Evolutionary conservation across 1,139 yeast species (phyloP), one percentile per base, ranked within the genome.

Genomic region (Debaryomyces nepalensis): DNA sequence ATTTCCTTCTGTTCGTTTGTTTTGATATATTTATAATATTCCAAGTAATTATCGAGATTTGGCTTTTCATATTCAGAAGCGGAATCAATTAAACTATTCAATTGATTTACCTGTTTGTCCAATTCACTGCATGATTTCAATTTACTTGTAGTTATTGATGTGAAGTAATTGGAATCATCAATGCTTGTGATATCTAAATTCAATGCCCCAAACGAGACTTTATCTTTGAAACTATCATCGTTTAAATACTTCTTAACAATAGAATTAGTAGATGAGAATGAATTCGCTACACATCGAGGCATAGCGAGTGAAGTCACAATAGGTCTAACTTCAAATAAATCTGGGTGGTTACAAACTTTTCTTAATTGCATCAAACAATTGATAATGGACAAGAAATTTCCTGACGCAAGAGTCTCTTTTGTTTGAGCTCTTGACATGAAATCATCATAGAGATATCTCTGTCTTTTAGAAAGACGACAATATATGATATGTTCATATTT

Each of bases 371-470:
- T 95, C 66, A 95, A 76, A 70, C 99, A 93, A 57, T 95, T 95
- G 55, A 95, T 91, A 57, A 95, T 95, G 15, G 97, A 89, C 63
- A 95, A 73, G 57, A 90, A 95, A 59, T 93, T 95, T 2, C 99
- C 99, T 12, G 96, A 88, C 0, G 95, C 95, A 48, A 95, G 74
- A 1, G 98, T 93, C 51, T 89, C 97, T 54, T 82, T 84, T 0
- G 99, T 95, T 57, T 91, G 95, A 5, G 99, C 96, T 49, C 99
- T 75, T 1, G 97, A 87, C 96, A 95, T 89, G 57, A 95, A 95
- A 63, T 95, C 99, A 63, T 95, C 99, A 57, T 95, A 95, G 41
- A 95, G 68, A 54, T 80, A 88, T 43, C 99, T 70, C 59, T 95
- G 99, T 50, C 99, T 79, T 55, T 93, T 90, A 1, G 98, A 91